Conservation (phyloP, 176 grass and related monocot species). For the Musa beccarii region DNA sequence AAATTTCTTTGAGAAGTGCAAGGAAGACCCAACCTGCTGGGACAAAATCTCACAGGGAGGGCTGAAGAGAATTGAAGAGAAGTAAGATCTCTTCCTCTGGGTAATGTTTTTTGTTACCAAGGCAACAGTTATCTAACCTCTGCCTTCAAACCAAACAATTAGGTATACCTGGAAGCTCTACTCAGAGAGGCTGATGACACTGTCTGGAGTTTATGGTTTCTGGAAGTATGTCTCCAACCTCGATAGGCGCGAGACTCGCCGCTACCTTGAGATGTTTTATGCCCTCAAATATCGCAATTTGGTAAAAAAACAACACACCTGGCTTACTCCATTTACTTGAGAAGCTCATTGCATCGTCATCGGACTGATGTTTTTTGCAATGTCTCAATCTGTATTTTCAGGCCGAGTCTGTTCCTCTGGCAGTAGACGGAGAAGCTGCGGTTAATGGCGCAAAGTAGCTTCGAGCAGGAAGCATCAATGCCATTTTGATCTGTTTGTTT, state of each 20-base stretch:
- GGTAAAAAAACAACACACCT: conserved; percentile 23
- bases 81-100: conserved; percentile 31
- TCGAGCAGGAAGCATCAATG: too few relatives aligned
- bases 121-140: background rate
- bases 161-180: conserved; percentile 96
- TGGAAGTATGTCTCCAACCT: conserved; percentile 99
- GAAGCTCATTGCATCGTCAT: background rate
- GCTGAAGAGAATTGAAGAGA: conserved; percentile 81
- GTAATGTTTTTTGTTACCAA: background rate
- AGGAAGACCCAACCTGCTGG: conserved; percentile 55
- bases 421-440: conserved; percentile 51
- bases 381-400: conserved; percentile 15
- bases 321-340: background rate
- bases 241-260: conserved; percentile 75
- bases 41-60: conserved; percentile 65
- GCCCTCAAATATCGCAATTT: conserved; percentile 89
- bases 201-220: conserved; percentile 83
- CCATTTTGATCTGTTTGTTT: too few relatives aligned
- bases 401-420: conserved; percentile 71
- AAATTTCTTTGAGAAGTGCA: conserved; percentile 77
- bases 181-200: conserved; percentile 94
- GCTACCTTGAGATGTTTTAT: conserved; percentile 97
- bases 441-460: conserved; percentile 10
- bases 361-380: background rate
- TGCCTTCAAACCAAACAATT: background rate